Evolutionary conservation across 768 basidiomycete genomes (phyloP), one percentile per base, ranked within the genome.

Genomic region (Amanita pallidorosea): DNA sequence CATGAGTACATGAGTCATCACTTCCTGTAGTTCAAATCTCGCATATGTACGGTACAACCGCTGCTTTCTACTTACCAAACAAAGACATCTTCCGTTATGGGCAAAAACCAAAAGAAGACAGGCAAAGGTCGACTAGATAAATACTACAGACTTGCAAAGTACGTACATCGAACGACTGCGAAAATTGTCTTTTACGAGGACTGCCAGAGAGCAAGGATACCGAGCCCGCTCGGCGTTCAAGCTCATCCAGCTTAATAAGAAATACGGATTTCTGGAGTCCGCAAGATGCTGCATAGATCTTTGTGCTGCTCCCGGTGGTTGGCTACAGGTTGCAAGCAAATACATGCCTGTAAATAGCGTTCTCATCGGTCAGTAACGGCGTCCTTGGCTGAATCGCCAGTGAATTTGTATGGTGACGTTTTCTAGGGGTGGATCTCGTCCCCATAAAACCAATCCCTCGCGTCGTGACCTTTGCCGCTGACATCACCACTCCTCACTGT

Each of bases 171-270:
- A 43, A 51, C 8, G 55, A 29, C 37, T 15, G 17, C 20, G 35
- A 18, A 53, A 55, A 11, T 29, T 25, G 25, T 35, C 53, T 20
- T 18, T 56, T 23, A 58, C 54, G 52, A 31, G 54, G 47, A 37
- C 48, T 45, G 33, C 40, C 63, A 98, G 94, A 68, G 95, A 98
- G 72, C 96, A 99, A 73, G 96, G 96, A 54, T 99, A 94, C 65
- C 88, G 96, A 55, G 96, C 96, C 58, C 96, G 96, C 75, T 99
- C 96, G 13, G 96, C 96, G 2, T 95, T 95, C 83, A 99, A 99
- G 69, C 79, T 99, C 53, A 92, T 99, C 53, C 96, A 99, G 67
- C 72, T 99, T 54, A 98, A 99, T 75, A 93, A 95, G 66, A 99
- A 98, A 71, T 99, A 88, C 69, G 79, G 83, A 13, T 88, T 99